Base-by-base conservation (phyloP, 495 filamentous ascomycete genomes). In the Cladorrhinum samala region DNA sequence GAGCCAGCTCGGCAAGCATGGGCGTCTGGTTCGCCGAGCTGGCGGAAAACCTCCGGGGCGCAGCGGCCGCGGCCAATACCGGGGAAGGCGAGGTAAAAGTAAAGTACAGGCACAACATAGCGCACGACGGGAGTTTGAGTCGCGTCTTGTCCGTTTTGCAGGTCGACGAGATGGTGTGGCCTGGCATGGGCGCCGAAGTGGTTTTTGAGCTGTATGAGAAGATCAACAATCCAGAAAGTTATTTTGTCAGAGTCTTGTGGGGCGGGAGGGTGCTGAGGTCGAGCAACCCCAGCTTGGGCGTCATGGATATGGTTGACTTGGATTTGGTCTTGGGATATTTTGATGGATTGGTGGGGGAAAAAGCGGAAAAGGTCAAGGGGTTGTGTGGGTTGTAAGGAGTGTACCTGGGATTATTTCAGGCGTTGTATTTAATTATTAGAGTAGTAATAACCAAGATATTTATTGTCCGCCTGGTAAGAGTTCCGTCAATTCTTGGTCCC, bases 141-240 rank as follows among this genome's bases (percentile, higher is more conserved):
- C 66, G 74, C 3, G 54, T 89, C n/a, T 60, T 89, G 21, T 71
- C 73, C 3, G 73, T 86, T n/a, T 61, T 89, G 52, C 84, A 88
- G 61, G 59, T 83, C 3, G 79, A 84, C 36, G 58, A 66, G 37
- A 88, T 88, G 84, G 79, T 86, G 3, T 89, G 85, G 85, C 85
- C 84, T 0, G 85, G 85, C 0, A 85, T 88, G 82, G 85, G 85
- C 1, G 68, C 73, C 8, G 84, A 88, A 62, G 69, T 88, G 5
- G 75, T 86, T 0, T 87, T 89, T 60, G 85, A 89, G 69, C 39
- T 86, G 9, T 85, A 81, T 49, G 68, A 65, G 46, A 64, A 60
- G 41, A 57, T 36, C 45, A 41, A 39, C 9, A 36, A n/a, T n/a
- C n/a, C n/a, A 46, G 53, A 46, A 40, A 42, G n/a, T n/a, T 72